A percentile compares a stretch with the other conserved stretches of the same genome.
Evolutionary conservation across 139 green algal species (phyloP).

Genomic region (Micractinium sp.): DNA sequence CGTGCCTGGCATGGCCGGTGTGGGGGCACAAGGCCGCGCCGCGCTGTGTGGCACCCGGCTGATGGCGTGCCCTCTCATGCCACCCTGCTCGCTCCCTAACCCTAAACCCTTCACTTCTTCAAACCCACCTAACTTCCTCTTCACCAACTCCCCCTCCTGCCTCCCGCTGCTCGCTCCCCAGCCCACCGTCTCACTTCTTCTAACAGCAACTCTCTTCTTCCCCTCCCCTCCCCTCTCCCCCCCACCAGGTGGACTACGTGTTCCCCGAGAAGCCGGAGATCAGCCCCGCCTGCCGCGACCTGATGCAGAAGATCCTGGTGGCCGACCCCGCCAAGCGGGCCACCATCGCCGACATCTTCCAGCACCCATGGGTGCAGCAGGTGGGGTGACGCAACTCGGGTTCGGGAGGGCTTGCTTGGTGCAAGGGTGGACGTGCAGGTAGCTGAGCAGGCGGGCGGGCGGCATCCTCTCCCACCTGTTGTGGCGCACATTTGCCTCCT

Average conservation of each 20-base stretch:
- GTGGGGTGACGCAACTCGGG: not conserved
- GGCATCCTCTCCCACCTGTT: not conserved
- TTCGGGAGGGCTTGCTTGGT: not conserved
- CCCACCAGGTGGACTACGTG: conserved; percentile 52
- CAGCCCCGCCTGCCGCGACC: conserved; percentile 48
- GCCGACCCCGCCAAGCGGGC: conserved; percentile 44
- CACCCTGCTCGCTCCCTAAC: too few relatives aligned
- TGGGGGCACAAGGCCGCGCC: too few relatives aligned
- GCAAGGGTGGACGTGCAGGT: not conserved
- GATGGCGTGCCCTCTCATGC: too few relatives aligned
- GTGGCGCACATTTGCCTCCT: not conserved
- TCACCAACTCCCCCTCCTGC: not conserved
- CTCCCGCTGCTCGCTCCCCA: too few relatives aligned
- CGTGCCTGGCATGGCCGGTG: too few relatives aligned
- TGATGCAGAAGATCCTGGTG: conserved; percentile 54
- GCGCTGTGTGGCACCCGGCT: too few relatives aligned
- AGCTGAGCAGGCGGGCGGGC: not conserved
- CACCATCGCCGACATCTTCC: conserved; percentile 58
- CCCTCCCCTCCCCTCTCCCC: not conserved
- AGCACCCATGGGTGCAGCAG: conserved; percentile 61
- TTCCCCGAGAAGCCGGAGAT: conserved; percentile 51
- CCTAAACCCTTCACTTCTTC: not conserved
- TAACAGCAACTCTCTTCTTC: not conserved
- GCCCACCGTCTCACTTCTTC: not conserved
- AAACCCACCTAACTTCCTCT: not conserved